Base-by-base conservation (phyloP, 345 rosid genomes). In the Nephelium lappaceum region DNA sequence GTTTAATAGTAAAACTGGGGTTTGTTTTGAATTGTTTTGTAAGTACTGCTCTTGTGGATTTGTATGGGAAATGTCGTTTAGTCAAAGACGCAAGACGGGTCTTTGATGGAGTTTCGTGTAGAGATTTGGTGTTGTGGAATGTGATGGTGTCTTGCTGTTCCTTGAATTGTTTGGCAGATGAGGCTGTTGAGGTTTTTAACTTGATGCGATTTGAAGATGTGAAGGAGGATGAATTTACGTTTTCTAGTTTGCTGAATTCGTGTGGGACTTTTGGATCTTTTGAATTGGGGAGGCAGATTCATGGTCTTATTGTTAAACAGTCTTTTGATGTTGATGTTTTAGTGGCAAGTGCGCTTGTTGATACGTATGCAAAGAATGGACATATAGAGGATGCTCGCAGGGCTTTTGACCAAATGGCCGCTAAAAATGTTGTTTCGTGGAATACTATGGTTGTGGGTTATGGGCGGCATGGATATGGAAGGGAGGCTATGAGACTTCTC, bases 61-160 rank as follows among this genome's bases (percentile, higher is more conserved):
- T 93, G 77, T 93, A 94, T 55, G 94, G 94, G 77, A 93, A 95
- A 86, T 87, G 85, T 71, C 88, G 93, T 79, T 68, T 73, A 16
- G 45, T 89, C 68, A 78, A 74, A 74, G 89, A 87, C 72, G 87
- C 94, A 2, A 82, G 83, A 53, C 38, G 76, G 83, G 87, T 77
- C 58, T 93, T 95, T 64, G 81, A 88, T 69, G 43, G 76, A 60
- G 89, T 83, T 69, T 63, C 18, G 42, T 5, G 73, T 80, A 84
- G 71, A 81, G 97, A 93, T 81, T 71, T 84, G 74, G 92, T 92
- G 78, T 23, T 90, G 7, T 89, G 93, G 91, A 93, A 92, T 80
- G 88, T 83, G 67, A 86, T 90, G 74, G 66, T 89, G 80, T 90
- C 89, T 68, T 86, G 89, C 11, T 89, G 89, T 81, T 86, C 83